Percentiles rank a stretch among this genome's conserved stretches.
These are phyloP conservation scores for Senecio squalidus DNA, from an alignment of 140 eudicot genomes.

Conservation along the genomic window DNA sequence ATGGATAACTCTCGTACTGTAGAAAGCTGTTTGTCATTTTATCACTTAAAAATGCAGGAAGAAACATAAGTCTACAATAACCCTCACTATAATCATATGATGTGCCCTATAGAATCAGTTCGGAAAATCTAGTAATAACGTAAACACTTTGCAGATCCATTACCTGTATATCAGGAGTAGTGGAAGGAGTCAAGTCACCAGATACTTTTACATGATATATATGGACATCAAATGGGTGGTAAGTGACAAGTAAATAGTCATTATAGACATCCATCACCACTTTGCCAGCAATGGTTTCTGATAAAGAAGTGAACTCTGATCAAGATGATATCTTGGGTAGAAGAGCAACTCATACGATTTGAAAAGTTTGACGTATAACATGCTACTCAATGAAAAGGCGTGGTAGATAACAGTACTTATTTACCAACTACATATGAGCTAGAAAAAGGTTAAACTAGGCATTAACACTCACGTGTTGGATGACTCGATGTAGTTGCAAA, in stretches of 20 bases:
- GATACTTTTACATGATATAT: constrained; percentile 71
- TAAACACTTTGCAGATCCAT: constrained; percentile 1
- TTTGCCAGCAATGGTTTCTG: constrained; percentile 72
- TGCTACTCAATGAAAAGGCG: constrained; percentile 1
- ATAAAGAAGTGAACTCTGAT: constrained; percentile 81
- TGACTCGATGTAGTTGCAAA: constrained; percentile 80
- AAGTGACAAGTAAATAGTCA: constrained; percentile 89
- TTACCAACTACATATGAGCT: constrained; percentile 6
- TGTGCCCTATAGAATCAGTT: constrained; percentile 10
- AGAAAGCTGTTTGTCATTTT: constrained; percentile 99
- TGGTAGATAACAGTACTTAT: neutral
- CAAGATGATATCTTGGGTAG: constrained; percentile 97
- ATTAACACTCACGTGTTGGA: constrained; percentile 59
- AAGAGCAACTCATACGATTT: constrained; percentile 72
- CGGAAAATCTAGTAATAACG: constrained; percentile 1
- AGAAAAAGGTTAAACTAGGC: constrained; percentile 3
- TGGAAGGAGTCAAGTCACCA: constrained; percentile 87
- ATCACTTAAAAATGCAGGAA: constrained; percentile 87
- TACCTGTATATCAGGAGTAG: constrained; percentile 83
- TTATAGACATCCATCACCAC: constrained; percentile 96
- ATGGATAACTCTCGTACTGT: constrained; percentile 99
- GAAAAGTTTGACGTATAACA: neutral
- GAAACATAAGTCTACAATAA: constrained; percentile 20
- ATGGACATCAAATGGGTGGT: constrained; percentile 95
- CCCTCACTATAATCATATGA: constrained; percentile 9